Evolutionary conservation across 2,329 filamentous ascomycete species (phyloP).

Genomic region (Elsinoe batatas): DNA sequence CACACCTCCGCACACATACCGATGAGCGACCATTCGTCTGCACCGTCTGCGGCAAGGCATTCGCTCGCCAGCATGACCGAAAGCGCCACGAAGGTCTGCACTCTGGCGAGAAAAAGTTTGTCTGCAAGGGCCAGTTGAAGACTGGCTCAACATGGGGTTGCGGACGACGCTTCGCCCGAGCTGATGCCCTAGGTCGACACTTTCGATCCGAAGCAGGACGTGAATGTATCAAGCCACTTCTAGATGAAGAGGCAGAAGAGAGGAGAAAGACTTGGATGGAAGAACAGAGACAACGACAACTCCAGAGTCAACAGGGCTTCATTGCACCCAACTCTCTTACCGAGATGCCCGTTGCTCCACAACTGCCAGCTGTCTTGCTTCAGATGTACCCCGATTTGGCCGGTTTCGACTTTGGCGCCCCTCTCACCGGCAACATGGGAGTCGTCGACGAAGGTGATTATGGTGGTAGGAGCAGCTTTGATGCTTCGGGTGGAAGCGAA

Average conservation of each 20-base stretch:
- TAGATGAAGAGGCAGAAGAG: conserved; percentile 86
- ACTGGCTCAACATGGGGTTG: conserved; percentile 83
- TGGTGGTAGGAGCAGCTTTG: conserved; percentile 72
- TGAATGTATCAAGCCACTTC: conserved; percentile 91
- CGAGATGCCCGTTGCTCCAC: conserved; percentile 34
- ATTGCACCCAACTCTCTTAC: conserved; percentile 25
- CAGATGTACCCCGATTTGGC: conserved; percentile 92
- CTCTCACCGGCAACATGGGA: conserved; percentile 42
- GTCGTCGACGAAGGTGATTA: conserved; percentile 57
- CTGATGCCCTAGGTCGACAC: conserved; percentile 75
- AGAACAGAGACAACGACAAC: conserved; percentile 49
- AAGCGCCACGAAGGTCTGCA: conserved; percentile 95
- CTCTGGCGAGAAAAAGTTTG: conserved; percentile 96
- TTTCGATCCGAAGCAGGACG: conserved; percentile 93
- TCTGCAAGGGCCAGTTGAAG: conserved; percentile 86
- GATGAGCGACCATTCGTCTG: conserved; percentile 97
- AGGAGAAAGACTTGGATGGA: conserved; percentile 63
- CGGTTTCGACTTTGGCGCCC: conserved; percentile 65
- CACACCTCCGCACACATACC: conserved; percentile 89
- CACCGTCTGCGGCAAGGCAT: conserved; percentile 92
- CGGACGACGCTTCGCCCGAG: conserved; percentile 82
- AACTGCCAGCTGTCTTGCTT: conserved; percentile 77
- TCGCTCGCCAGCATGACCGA: conserved; percentile 91
- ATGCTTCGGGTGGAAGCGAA: conserved; percentile 56
- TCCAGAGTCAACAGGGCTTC: conserved; percentile 41